Base-by-base conservation (phyloP, 441 rosid species). In the Pelargonium fulgidum region DNA sequence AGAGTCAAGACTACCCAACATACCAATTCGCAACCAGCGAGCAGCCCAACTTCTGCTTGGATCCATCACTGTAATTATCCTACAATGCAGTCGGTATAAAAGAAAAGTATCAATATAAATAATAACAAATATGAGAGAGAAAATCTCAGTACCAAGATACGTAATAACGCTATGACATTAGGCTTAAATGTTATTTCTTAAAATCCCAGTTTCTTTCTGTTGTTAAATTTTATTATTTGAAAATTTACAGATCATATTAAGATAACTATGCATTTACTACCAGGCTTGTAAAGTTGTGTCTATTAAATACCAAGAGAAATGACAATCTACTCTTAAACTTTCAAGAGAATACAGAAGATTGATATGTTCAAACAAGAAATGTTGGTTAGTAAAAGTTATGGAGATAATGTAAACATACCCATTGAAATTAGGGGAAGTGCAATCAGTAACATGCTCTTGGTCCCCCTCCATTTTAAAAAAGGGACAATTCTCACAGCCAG, bases 381-480 rank as follows among this genome's bases (percentile, higher is more conserved):
- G 36, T 29, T 29, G 36, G 36, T 29, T 29, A 29, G 4, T 29
- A 29, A 29, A 52, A 22, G 24, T 54, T 54, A 54, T 17, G 24
- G 7, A 54, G 24, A 54, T 54, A 54, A 54, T 14, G 36, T 29
- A 29, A 29, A 24, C 24, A 33, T 85, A 90, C 97, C 96, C 99
- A 69, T 81, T 92, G 77, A 94, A 90, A 66, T 94, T 90, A 61
- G 97, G 96, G 56, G 97, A 88, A 16, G 98, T 90, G 83, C 94
- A 87, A 70, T 94, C 99, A 3, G 78, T 91, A 42, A 92, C 85
- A 72, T 94, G 98, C 72, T 94, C 98, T 33, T 81, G 81, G 71
- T 92, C 98, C 36, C 83, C 94, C n/a, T 87, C 94, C 92, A 94
- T 85, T 80, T 94, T 90, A 72, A 92, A 89, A 84, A 91, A 90